Conservation (phyloP, 208 protist genomes). For the Leishmania tarentolae region DNA sequence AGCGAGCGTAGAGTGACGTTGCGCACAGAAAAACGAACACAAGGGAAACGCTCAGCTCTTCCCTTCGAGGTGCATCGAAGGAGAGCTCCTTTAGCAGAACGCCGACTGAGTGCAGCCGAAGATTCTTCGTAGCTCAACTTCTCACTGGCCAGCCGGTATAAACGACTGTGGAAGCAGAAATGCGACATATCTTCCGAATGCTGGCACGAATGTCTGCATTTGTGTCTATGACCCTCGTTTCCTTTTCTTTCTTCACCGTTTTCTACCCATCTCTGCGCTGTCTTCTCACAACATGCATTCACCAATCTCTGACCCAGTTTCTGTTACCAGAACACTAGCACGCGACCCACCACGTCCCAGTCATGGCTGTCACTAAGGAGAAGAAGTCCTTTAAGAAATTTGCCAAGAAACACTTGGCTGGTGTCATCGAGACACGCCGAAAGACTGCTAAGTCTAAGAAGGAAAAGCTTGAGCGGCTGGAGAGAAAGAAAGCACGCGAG, state of each 20-base stretch:
- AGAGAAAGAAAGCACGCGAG: constrained; percentile 77
- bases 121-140: too few relatives aligned
- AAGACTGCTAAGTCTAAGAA: constrained; percentile 88
- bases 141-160: background rate
- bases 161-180: background rate
- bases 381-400: constrained; percentile 94
- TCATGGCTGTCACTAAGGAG: constrained; percentile 75
- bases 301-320: background rate
- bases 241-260: background rate
- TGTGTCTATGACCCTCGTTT: background rate
- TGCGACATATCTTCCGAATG: background rate
- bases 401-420: constrained; percentile 90
- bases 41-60: background rate
- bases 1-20: background rate
- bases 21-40: background rate
- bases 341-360: background rate
- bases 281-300: background rate
- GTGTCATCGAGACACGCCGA: constrained; percentile 87
- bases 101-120: background rate
- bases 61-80: background rate
- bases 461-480: constrained; percentile 85
- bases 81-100: too few relatives aligned
- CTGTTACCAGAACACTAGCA: background rate
- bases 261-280: background rate
- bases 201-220: background rate